Percentiles rank a stretch among this genome's conserved stretches.
These are phyloP conservation scores for Naganishia albida DNA, from an alignment of 1,284 basidiomycete genomes.

Conservation along the genomic window DNA sequence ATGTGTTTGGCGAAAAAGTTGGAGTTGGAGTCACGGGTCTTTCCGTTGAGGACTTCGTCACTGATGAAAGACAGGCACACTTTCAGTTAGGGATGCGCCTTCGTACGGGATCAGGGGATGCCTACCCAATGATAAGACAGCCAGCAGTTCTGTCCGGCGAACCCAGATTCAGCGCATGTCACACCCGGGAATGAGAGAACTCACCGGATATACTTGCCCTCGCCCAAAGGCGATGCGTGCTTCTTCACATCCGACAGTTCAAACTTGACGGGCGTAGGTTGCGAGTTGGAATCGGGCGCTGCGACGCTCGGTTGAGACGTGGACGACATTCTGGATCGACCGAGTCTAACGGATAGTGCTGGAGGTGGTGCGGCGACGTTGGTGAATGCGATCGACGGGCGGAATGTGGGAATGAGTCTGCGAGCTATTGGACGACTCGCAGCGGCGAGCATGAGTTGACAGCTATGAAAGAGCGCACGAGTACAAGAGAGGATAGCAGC, in stretches of 20 bases:
- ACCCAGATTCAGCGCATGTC: slow-evolving; percentile 44
- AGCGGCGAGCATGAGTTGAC: neutral
- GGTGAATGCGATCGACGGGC: neutral
- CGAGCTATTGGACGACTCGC: neutral
- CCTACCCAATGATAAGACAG: slow-evolving; percentile 51
- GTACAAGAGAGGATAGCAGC: neutral
- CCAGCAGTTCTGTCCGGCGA: slow-evolving; percentile 47
- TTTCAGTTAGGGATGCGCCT: neutral
- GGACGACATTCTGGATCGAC: neutral
- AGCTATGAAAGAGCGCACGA: neutral
- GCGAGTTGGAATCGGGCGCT: slow-evolving; percentile 5
- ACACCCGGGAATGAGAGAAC: slow-evolving; percentile 10
- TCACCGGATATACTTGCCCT: slow-evolving; percentile 65
- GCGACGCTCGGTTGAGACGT: neutral
- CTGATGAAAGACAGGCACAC: slow-evolving; percentile 34
- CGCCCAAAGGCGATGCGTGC: slow-evolving; percentile 59
- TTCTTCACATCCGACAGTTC: slow-evolving; percentile 14
- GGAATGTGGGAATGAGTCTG: neutral
- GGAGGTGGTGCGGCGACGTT: neutral
- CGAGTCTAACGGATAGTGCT: no score
- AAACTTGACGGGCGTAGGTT: slow-evolving; percentile 26
- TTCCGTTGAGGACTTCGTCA: slow-evolving; percentile 57
- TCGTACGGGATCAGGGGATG: neutral
- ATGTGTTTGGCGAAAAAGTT: slow-evolving; percentile 78
- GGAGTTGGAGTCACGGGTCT: slow-evolving; percentile 67